Percentiles rank a stretch among this genome's conserved stretches.
phyloP scores from a whole-genome alignment of 2,329 filamentous ascomycete genomes.

The Colletotrichum liriopes region DNA sequence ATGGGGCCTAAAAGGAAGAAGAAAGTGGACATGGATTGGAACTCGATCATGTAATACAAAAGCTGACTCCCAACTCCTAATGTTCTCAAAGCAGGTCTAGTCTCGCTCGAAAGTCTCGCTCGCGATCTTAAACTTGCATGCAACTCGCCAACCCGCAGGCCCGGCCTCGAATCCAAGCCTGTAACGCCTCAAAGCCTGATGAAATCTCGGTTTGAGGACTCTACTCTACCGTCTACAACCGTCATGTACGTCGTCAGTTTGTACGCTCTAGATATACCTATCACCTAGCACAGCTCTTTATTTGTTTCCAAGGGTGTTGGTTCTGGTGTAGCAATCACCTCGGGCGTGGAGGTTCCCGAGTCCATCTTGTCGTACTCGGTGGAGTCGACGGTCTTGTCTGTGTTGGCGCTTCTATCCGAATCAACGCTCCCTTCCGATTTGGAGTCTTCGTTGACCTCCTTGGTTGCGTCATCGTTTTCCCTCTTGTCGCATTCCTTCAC shows the following conservation, averaged over 20 bases:
- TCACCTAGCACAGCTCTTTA: conserved; percentile 44
- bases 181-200: conserved; percentile 12
- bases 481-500: neutral
- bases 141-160: neutral
- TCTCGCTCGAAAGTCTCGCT: conserved; percentile 5
- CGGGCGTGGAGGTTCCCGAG: conserved; percentile 40
- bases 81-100: neutral
- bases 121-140: conserved; percentile 10
- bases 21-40: neutral
- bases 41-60: conserved; percentile 7
- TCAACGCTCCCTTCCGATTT: conserved; percentile 41
- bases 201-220: neutral
- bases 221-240: conserved; percentile 19
- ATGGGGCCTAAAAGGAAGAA: neutral
- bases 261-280: conserved; percentile 14
- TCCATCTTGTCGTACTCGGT: conserved; percentile 43
- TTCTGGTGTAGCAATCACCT: conserved; percentile 48
- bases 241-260: conserved; percentile 19
- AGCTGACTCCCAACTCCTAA: neutral
- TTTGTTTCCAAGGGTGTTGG: conserved; percentile 51
- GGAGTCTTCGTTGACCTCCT: conserved; percentile 39
- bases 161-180: neutral
- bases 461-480: neutral
- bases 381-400: conserved; percentile 40
- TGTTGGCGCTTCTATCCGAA: conserved; percentile 3